Evolutionary conservation across 2,329 filamentous ascomycete genomes (phyloP).

Genomic region (Diaporthe ilicicola): DNA sequence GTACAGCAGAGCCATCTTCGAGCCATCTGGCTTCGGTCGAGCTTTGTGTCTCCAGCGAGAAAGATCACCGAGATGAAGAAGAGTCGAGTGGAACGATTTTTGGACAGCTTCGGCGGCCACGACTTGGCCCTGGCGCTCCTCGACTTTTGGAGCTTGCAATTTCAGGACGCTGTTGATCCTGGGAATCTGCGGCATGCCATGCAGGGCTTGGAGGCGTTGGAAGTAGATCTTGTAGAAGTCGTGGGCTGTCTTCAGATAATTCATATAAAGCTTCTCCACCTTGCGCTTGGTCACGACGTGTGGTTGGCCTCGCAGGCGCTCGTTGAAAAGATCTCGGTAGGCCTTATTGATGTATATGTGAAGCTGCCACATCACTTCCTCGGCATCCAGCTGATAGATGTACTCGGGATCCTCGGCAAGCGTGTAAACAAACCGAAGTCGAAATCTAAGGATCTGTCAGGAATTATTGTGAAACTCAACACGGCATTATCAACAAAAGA

Average conservation of each 20-base stretch:
- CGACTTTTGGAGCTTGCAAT: conserved; percentile 50
- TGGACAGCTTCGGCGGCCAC: conserved; percentile 67
- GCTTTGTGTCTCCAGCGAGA: conserved; percentile 84
- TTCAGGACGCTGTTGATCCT: conserved; percentile 54
- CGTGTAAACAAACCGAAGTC: conserved; percentile 74
- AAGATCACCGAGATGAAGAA: conserved; percentile 90
- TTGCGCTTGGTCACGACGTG: conserved; percentile 75
- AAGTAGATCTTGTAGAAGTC: conserved; percentile 90
- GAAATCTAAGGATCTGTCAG: conserved; percentile 46
- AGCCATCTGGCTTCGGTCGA: conserved; percentile 76
- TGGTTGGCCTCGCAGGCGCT: conserved; percentile 56
- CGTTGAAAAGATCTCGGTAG: conserved; percentile 75
- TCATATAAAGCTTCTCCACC: conserved; percentile 80
- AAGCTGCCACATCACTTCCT: conserved; percentile 78
- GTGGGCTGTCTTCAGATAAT: conserved; percentile 87
- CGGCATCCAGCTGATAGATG: conserved; percentile 61
- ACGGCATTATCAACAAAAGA: not conserved
- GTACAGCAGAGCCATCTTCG: conserved; percentile 82
- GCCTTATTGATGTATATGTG: conserved; percentile 81
- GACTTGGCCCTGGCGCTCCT: conserved; percentile 54
- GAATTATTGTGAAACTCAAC: not conserved
- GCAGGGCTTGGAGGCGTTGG: conserved; percentile 74
- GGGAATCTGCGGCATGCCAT: conserved; percentile 58
- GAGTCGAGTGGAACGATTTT: conserved; percentile 81
- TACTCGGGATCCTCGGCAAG: conserved; percentile 78